Conservation (phyloP, 2,329 filamentous ascomycete species). For the Fusarium metavorans region DNA sequence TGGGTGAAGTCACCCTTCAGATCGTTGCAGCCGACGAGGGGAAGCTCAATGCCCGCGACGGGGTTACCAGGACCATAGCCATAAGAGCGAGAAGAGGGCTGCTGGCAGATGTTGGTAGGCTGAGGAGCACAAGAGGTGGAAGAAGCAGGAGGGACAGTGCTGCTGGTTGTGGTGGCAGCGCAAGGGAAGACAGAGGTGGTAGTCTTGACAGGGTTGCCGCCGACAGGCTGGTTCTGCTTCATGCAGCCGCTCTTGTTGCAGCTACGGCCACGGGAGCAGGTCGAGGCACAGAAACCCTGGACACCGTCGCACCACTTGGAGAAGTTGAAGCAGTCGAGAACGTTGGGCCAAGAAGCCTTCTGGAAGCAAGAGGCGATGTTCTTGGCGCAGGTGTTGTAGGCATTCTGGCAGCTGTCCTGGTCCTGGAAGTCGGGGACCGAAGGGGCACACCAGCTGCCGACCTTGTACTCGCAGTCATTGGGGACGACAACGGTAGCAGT, state of each 20-base stretch:
- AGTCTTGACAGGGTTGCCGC: constrained; percentile 49
- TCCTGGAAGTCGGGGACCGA: constrained; percentile 63
- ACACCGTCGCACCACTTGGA: constrained; percentile 62
- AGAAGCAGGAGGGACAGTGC: constrained; percentile 47
- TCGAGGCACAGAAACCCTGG: constrained; percentile 57
- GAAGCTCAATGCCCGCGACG: constrained; percentile 64
- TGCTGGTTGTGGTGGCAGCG: constrained; percentile 45
- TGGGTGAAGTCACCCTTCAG: constrained; percentile 54
- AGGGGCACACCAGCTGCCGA: constrained; percentile 65
- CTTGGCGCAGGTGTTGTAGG: constrained; percentile 59
- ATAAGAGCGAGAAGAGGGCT: constrained; percentile 67
- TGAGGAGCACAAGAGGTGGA: constrained; percentile 56
- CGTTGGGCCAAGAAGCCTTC: constrained; percentile 62
- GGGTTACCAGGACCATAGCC: constrained; percentile 75
- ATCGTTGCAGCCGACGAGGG: constrained; percentile 68
- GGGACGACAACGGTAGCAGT: constrained; percentile 59
- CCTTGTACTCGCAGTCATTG: constrained; percentile 65
- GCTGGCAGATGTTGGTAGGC: constrained; percentile 65
- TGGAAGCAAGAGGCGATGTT: constrained; percentile 65
- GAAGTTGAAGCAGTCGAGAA: constrained; percentile 64
- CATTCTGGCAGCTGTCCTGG: constrained; percentile 54
- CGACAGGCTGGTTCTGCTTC: constrained; percentile 55
- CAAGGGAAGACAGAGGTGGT: constrained; percentile 52
- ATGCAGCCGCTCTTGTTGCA: constrained; percentile 60
- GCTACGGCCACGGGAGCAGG: constrained; percentile 46